Evolutionary conservation across 2,329 filamentous ascomycete genomes (phyloP), one percentile per base, ranked within the genome.

Genomic region (Pseudohalonectria lignicola): DNA sequence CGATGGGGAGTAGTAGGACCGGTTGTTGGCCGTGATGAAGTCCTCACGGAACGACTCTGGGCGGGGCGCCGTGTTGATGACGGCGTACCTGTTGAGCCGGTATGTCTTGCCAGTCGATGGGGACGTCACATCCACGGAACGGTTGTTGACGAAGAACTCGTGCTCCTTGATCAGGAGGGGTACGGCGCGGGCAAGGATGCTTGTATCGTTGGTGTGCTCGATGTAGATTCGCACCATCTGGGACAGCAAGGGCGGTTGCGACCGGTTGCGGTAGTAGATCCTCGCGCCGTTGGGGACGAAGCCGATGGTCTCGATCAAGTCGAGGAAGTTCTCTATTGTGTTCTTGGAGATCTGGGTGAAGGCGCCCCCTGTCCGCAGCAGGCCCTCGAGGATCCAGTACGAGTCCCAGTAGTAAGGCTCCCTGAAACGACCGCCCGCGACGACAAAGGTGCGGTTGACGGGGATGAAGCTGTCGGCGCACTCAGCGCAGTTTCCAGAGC

Each of bases 401-500:
- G 74, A 77, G 53, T 82, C 77, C 78, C 78, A 82, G 54, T 82
- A 82, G 51, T 82, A 83, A 2, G 75, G 69, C 55, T 83, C 79
- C 25, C 78, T 66, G 62, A 83, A 83, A 21, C 79, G 74, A n/a
- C 79, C 78, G 11, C 78, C 78, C 4, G 78, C 77, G 13, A 83
- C 69, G n/a, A 83, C 76, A 49, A 83, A 82, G 3, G 76, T 78
- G 41, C 74, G 71, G 48, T 79, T 79, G 42, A 82, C 52, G 6
- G 76, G 74, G 40, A 82, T 73, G 55, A 79, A 82, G 51, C 76
- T 81, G 47, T 69, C 68, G 25, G 76, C 74, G 43, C 77, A 82
- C 25, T 65, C 66, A 8, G 64, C 60, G 60, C 77, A 82, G 47
- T 68, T 69, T 18, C 51, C 51, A n/a, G 61, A 53, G 38, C 67